phyloP scores from a whole-genome alignment of 306 rosid species.

The Cucurbita argyrosperma region DNA sequence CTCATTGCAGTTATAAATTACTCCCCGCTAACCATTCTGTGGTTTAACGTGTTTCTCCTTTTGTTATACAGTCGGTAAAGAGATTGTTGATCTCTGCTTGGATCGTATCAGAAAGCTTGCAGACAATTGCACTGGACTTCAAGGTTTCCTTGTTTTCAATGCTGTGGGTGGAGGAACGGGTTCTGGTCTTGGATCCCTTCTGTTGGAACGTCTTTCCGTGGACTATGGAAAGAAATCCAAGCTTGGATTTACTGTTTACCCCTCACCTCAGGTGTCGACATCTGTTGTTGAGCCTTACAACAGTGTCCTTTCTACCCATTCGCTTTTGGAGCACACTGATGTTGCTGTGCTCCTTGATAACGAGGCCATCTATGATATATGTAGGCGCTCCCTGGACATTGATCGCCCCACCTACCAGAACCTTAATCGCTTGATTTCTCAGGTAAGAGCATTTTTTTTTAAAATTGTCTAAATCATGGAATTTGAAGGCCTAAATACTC shows the following conservation, averaged over 20 bases:
- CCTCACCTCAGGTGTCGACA: constrained; percentile 81
- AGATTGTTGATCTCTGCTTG: constrained; percentile 84
- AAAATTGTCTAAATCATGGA: too few relatives aligned
- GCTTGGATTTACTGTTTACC: constrained; percentile 74
- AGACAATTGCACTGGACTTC: constrained; percentile 79
- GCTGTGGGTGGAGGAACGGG: constrained; percentile 89
- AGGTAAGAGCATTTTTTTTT: constrained; percentile 16
- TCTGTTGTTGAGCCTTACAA: constrained; percentile 85
- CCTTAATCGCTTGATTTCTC: constrained; percentile 76
- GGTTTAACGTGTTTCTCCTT: neutral
- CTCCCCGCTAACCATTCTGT: neutral
- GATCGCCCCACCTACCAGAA: constrained; percentile 87
- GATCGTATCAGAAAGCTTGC: constrained; percentile 74
- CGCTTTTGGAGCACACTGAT: constrained; percentile 82
- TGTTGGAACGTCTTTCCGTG: constrained; percentile 73
- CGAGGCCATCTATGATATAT: constrained; percentile 56
- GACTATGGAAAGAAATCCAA: constrained; percentile 13
- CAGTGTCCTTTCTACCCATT: constrained; percentile 68
- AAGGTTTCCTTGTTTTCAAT: constrained; percentile 79
- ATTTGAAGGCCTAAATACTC: too few relatives aligned
- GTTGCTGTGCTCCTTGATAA: constrained; percentile 24
- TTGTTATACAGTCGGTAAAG: constrained; percentile 45
- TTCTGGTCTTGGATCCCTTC: constrained; percentile 70
- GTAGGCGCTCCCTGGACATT: constrained; percentile 66
- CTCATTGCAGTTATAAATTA: neutral